These are phyloP conservation scores for Penicillium olsonii DNA, from an alignment of 2,329 filamentous ascomycete genomes.

Conservation along the genomic window DNA sequence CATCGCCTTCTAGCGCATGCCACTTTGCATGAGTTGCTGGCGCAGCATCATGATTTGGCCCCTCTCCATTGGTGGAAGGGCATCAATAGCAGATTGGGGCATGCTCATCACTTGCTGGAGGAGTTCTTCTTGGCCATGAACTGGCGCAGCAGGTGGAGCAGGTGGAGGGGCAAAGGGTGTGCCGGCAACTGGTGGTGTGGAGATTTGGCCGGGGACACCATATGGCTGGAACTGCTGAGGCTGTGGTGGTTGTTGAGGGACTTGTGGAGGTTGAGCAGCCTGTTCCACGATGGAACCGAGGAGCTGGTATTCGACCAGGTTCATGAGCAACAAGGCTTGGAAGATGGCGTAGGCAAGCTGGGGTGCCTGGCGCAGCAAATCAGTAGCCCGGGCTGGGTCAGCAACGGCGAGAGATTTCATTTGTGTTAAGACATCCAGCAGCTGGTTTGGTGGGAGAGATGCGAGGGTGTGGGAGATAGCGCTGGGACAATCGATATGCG, in stretches of 20 bases:
- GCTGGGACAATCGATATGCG: conserved; percentile 80
- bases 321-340: conserved; percentile 89
- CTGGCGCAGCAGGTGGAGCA: conserved; percentile 42
- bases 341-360: conserved; percentile 95
- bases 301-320: conserved; percentile 81
- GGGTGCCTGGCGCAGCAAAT: conserved; percentile 83
- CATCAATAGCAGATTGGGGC: conserved; percentile 76
- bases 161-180: conserved; percentile 48
- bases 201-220: conserved; percentile 47
- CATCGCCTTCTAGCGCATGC: conserved; percentile 31
- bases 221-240: conserved; percentile 42
- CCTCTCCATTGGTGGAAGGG: conserved; percentile 72
- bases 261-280: conserved; percentile 45
- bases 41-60: conserved; percentile 78
- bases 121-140: conserved; percentile 68
- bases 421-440: conserved; percentile 89
- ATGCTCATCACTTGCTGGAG: conserved; percentile 80
- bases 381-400: conserved; percentile 80
- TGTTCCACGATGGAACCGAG: conserved; percentile 78
- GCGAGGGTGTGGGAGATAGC: conserved; percentile 89
- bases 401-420: conserved; percentile 87
- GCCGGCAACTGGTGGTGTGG: conserved; percentile 54
- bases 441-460: conserved; percentile 80
- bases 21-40: conserved; percentile 58
- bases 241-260: conserved; percentile 44